Percentiles rank a stretch among this genome's conserved stretches.
These are phyloP conservation scores for Populus tomentosa DNA, from an alignment of 441 rosid species.

Conservation along the genomic window DNA sequence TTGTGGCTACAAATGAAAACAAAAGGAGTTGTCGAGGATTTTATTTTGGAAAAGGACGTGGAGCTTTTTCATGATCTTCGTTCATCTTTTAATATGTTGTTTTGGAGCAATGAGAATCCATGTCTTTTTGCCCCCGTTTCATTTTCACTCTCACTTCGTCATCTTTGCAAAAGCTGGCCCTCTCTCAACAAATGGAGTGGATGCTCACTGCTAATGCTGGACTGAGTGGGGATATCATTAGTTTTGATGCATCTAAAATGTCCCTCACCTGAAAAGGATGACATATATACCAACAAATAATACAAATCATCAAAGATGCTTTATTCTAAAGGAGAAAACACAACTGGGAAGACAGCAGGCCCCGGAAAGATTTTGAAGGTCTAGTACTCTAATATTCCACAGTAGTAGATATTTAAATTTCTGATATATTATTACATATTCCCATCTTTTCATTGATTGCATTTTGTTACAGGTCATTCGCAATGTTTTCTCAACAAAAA, in stretches of 20 bases:
- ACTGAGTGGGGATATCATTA: conserved; percentile 28
- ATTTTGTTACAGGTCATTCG: no score
- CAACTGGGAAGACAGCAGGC: no score
- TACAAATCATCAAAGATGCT: conserved; percentile 6
- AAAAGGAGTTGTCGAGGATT: background rate
- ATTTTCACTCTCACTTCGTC: background rate
- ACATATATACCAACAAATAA: conserved; percentile 12
- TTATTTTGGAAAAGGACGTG: conserved; percentile 18
- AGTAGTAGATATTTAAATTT: no score
- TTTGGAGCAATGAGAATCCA: conserved; percentile 15
- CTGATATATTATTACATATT: no score
- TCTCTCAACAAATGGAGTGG: background rate
- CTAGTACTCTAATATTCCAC: no score
- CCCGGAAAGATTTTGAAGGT: no score
- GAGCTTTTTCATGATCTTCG: conserved; percentile 6
- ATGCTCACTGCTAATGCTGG: conserved; percentile 6
- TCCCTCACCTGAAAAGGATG: conserved; percentile 18
- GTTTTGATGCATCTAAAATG: conserved; percentile 2
- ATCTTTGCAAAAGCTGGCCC: background rate
- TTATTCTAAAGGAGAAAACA: background rate
- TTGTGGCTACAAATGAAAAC: conserved; percentile 23
- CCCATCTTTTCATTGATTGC: no score
- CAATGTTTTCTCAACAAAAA: background rate
- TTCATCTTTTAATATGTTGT: conserved; percentile 5
- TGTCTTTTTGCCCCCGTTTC: conserved; percentile 6